phyloP scores from a whole-genome alignment of 139 green algal genomes.

The Trebouxia sp. region DNA sequence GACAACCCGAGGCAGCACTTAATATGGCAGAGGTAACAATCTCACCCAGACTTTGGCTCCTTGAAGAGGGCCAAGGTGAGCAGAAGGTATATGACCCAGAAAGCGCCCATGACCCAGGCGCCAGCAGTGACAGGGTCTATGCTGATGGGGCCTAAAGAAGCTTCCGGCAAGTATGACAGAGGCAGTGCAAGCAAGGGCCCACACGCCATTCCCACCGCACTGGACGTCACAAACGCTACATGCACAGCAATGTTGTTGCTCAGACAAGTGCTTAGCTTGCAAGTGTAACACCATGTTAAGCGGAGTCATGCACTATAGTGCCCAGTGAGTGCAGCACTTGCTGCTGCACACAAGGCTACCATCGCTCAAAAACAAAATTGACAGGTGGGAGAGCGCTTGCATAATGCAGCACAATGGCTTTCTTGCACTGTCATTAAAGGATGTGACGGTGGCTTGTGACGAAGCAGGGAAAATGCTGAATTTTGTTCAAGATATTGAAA shows the following conservation, averaged over 20 bases:
- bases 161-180: conserved; percentile 40
- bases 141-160: conserved; percentile 30
- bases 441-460: no score
- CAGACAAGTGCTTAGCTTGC: not conserved
- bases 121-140: conserved; percentile 50
- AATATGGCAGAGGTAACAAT: not conserved
- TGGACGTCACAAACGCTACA: conserved; percentile 53
- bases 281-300: no score
- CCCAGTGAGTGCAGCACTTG: no score
- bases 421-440: no score
- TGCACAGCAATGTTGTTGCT: not conserved
- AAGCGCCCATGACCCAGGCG: conserved; percentile 45
- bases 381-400: no score
- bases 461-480: no score
- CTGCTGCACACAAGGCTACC: no score
- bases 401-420: no score
- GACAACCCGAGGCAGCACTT: no score
- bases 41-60: conserved; percentile 38
- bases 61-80: conserved; percentile 38
- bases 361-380: no score
- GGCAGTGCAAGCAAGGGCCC: conserved; percentile 54
- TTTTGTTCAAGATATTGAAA: not conserved
- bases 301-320: no score
- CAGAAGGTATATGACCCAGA: conserved; percentile 44
- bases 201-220: conserved; percentile 54